Evolutionary conservation across 2,329 filamentous ascomycete species (phyloP).

Genomic region (Aquanectria penicillioides): DNA sequence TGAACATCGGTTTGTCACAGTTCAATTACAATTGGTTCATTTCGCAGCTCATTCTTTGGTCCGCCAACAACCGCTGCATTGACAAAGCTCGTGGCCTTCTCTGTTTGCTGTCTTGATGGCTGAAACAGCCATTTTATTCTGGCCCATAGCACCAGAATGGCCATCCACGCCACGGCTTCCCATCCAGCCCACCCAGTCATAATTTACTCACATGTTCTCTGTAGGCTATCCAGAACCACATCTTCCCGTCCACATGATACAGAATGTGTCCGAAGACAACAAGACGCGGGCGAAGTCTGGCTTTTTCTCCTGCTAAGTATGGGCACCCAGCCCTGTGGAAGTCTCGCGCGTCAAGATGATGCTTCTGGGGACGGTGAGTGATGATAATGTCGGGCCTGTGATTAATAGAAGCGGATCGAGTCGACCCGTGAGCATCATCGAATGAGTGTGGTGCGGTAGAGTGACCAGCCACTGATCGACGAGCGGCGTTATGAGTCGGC

Average conservation of each 20-base stretch:
- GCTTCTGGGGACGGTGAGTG: slow-evolving; percentile 38
- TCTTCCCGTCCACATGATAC: slow-evolving; percentile 35
- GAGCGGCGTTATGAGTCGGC: too few relatives aligned
- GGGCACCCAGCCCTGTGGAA: slow-evolving; percentile 38
- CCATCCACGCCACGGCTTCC: slow-evolving; percentile 30
- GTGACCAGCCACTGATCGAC: too few relatives aligned
- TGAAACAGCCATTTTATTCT: neutral
- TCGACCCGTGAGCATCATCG: slow-evolving; percentile 22
- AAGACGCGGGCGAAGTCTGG: slow-evolving; percentile 29
- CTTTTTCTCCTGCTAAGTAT: slow-evolving; percentile 31
- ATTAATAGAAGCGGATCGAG: slow-evolving; percentile 2
- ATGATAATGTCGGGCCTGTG: slow-evolving; percentile 34
- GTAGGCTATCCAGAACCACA: slow-evolving; percentile 28
- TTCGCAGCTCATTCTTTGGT: slow-evolving; percentile 12
- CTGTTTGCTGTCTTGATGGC: too few relatives aligned
- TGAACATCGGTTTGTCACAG: too few relatives aligned
- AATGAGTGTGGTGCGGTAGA: too few relatives aligned
- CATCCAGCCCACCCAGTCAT: slow-evolving; percentile 33
- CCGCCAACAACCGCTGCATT: slow-evolving; percentile 30
- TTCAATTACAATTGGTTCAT: slow-evolving; percentile 19
- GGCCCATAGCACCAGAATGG: slow-evolving; percentile 20
- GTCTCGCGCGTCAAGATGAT: slow-evolving; percentile 38
- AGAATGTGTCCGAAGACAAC: slow-evolving; percentile 40
- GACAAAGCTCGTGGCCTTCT: slow-evolving; percentile 12
- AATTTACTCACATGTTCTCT: slow-evolving; percentile 30